Base-by-base conservation (phyloP, 75 land plant genomes). In the Ceratopteris richardii region DNA sequence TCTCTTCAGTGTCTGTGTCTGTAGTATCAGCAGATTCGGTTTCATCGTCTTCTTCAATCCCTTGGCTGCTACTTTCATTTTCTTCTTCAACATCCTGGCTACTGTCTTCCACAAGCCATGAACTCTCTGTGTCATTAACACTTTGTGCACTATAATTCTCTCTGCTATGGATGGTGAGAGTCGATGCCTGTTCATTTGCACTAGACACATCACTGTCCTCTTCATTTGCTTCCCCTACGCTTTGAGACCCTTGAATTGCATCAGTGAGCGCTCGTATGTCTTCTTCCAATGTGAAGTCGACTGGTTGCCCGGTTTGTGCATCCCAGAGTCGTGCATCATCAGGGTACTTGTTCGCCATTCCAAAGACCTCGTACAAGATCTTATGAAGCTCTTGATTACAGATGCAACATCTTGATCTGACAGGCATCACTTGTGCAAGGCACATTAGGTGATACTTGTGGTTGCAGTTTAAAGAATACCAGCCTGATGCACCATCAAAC, bases 341-440 rank as follows among this genome's bases (percentile, higher is more conserved):
- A 52, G 54, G 54, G 27, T 52, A 52, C 3, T 9, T 26, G 23
- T 52, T 22, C 24, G 28, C 54, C 1, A 52, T 23, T 7, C 54
- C 54, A 26, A 52, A 52, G 54, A 52, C 14, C 29, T 52, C 54
- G 14, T 52, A 52, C 29, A 52, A 26, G 29, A 52, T 25, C 54
- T 52, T 52, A 28, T 52, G 54, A 13, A 52, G 28, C 24, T 52
- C 54, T 26, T 26, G 18, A 26, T 52, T 52, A 28, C 54, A 52
- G 14, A 52, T 28, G 14, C 54, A 52, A 14, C 54, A 52, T 9
- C 54, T 23, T 18, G 54, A 2, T 23, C 54, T 22, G 1, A 28
- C 25, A 13, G 54, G 54, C 54, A 52, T 52, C 54, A 52, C 29
- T 26, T 52, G 54, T 11, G 28, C 54, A 26, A 52, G 54, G 28